A percentile compares a stretch with the other conserved stretches of the same genome.
Conservation (phyloP, 2,329 filamentous ascomycete genomes). For the Talaromyces rugulosus region DNA sequence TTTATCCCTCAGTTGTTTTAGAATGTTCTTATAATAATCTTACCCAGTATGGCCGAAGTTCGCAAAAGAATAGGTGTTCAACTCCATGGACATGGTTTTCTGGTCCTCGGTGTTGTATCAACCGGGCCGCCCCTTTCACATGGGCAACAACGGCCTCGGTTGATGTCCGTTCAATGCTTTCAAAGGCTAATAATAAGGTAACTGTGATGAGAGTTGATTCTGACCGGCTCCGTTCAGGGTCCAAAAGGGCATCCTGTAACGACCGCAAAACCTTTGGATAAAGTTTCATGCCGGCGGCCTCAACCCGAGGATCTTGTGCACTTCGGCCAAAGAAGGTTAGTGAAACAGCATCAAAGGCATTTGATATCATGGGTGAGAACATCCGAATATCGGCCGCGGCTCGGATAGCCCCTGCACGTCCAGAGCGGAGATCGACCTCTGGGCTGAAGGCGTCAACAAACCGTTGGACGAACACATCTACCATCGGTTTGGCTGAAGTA, state of each 20-base stretch:
- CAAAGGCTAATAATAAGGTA: slow-evolving; percentile 34
- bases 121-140: slow-evolving; percentile 30
- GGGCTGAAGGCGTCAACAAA: slow-evolving; percentile 39
- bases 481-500: slow-evolving; percentile 17
- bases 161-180: slow-evolving; percentile 36
- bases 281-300: slow-evolving; percentile 27
- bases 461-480: slow-evolving; percentile 35
- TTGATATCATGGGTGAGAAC: slow-evolving; percentile 35
- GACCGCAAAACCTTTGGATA: slow-evolving; percentile 33
- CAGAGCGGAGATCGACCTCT: slow-evolving; percentile 30
- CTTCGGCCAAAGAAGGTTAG: slow-evolving; percentile 37
- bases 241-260: slow-evolving; percentile 33
- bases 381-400: slow-evolving; percentile 36
- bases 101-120: slow-evolving; percentile 36
- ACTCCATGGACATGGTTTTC: slow-evolving; percentile 38
- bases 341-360: slow-evolving; percentile 35
- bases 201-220: slow-evolving; percentile 37
- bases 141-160: slow-evolving; percentile 29
- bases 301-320: slow-evolving; percentile 29
- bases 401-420: slow-evolving; percentile 32
- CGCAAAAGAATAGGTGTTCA: slow-evolving; percentile 35
- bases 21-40: neutral
- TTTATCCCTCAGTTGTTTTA: neutral
- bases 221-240: slow-evolving; percentile 32
- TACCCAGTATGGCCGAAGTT: slow-evolving; percentile 38